phyloP scores from a whole-genome alignment of 345 rosid species.

The Camelina neglecta region DNA sequence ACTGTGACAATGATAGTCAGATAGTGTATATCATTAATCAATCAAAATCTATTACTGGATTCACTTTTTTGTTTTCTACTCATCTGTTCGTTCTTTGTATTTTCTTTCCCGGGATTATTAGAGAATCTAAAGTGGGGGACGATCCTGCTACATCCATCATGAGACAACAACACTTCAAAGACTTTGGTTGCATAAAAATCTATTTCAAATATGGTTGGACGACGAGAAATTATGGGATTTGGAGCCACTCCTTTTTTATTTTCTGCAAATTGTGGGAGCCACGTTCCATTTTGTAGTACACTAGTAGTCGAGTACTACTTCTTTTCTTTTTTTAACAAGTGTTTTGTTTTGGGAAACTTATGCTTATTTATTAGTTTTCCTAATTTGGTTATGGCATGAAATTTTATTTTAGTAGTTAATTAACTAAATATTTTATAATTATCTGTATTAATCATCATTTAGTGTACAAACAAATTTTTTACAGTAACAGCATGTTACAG shows the following conservation, averaged over 20 bases:
- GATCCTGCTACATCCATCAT: not conserved
- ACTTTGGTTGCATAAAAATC: not conserved
- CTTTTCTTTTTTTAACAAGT: no score
- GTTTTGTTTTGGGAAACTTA: not conserved
- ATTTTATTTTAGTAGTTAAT: not conserved
- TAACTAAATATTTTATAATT: not conserved
- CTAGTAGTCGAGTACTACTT: not conserved
- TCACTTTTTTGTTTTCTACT: no score
- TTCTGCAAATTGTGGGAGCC: not conserved
- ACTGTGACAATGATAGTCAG: no score
- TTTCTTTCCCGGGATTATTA: not conserved
- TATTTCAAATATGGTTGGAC: not conserved
- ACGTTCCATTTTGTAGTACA: not conserved
- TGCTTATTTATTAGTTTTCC: not conserved
- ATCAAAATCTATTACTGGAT: no score
- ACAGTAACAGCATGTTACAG: not conserved
- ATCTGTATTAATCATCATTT: not conserved
- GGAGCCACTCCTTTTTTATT: not conserved
- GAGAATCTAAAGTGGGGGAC: constrained; percentile 8
- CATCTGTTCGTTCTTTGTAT: no score
- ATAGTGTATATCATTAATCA: no score
- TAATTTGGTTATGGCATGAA: not conserved
- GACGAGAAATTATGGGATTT: not conserved
- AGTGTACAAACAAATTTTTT: not conserved
- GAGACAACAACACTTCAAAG: not conserved